phyloP scores from a whole-genome alignment of 2,329 filamentous ascomycete genomes.

The Paramyrothecium roridum region DNA sequence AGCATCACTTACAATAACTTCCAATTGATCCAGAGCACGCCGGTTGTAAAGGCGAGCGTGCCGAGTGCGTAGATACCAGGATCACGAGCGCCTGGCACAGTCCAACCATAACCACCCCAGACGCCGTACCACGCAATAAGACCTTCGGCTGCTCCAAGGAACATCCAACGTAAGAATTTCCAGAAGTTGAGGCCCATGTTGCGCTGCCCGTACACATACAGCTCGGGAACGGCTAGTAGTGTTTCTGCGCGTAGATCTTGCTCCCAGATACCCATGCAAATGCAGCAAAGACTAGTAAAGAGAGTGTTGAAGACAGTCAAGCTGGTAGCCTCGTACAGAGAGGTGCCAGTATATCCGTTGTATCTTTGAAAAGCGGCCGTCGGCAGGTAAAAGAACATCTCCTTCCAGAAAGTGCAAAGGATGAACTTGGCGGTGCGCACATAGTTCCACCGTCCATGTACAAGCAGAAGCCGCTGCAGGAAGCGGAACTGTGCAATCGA shows the following conservation, averaged over 20 bases:
- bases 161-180: slow-evolving; percentile 75
- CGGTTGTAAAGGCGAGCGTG: slow-evolving; percentile 66
- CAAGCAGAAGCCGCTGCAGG: slow-evolving; percentile 76
- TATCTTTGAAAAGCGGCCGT: slow-evolving; percentile 81
- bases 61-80: slow-evolving; percentile 73
- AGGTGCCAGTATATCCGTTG: slow-evolving; percentile 87
- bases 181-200: slow-evolving; percentile 69
- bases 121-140: slow-evolving; percentile 69
- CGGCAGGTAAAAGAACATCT: slow-evolving; percentile 77
- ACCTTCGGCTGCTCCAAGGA: slow-evolving; percentile 69
- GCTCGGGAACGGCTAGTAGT: slow-evolving; percentile 84
- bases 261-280: slow-evolving; percentile 88
- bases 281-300: slow-evolving; percentile 85
- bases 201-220: slow-evolving; percentile 80
- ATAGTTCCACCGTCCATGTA: slow-evolving; percentile 90
- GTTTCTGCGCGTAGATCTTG: slow-evolving; percentile 83
- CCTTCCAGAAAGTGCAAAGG: slow-evolving; percentile 89
- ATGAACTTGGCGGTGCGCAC: slow-evolving; percentile 86
- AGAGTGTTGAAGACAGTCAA: slow-evolving; percentile 92
- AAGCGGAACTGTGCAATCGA: slow-evolving; percentile 91
- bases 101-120: slow-evolving; percentile 49
- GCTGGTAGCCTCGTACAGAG: slow-evolving; percentile 82
- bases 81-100: slow-evolving; percentile 52
- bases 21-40: slow-evolving; percentile 68
- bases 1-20: slow-evolving; percentile 66